phyloP scores from a whole-genome alignment of 2,329 filamentous ascomycete genomes.

The Septoria linicola region DNA sequence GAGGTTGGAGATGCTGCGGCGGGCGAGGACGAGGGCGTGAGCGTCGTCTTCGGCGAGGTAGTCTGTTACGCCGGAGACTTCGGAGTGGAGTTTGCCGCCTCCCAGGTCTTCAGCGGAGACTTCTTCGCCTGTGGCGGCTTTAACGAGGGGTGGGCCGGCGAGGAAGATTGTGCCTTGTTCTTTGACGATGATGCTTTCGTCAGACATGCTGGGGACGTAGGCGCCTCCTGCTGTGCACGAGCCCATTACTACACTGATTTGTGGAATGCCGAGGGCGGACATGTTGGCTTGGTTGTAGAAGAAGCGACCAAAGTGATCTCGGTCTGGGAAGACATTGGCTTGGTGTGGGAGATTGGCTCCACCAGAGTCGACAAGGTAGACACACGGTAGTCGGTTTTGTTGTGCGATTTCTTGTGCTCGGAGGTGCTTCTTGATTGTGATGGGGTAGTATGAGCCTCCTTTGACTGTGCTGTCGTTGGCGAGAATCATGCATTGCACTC shows the following conservation, averaged over 20 bases:
- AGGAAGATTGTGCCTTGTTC: conserved; percentile 98
- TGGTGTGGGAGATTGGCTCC: conserved; percentile 94
- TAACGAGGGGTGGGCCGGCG: conserved; percentile 88
- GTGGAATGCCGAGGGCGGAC: conserved; percentile 83
- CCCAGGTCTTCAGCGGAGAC: conserved; percentile 89
- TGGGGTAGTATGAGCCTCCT: conserved; percentile 93
- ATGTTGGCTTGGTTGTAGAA: conserved; percentile 98
- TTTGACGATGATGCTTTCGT: conserved; percentile 94
- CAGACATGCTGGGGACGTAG: conserved; percentile 95
- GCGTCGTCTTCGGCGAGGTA: conserved; percentile 93
- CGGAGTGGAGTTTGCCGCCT: conserved; percentile 84
- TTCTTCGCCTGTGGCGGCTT: conserved; percentile 90
- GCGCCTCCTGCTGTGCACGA: conserved; percentile 94
- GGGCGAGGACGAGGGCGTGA: conserved; percentile 81
- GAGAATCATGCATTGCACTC: conserved; percentile 87
- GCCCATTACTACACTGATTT: conserved; percentile 95
- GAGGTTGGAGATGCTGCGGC: conserved; percentile 80
- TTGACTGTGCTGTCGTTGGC: conserved; percentile 98
- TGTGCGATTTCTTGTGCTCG: conserved; percentile 86
- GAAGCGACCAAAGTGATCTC: conserved; percentile 92
- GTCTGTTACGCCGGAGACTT: conserved; percentile 89
- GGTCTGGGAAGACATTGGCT: conserved; percentile 91
- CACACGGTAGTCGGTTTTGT: conserved; percentile 80
- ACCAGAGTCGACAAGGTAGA: conserved; percentile 95
- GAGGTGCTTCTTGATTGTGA: conserved; percentile 96